phyloP scores from a whole-genome alignment of 2,329 filamentous ascomycete genomes.

The Arthroderma sp. region DNA sequence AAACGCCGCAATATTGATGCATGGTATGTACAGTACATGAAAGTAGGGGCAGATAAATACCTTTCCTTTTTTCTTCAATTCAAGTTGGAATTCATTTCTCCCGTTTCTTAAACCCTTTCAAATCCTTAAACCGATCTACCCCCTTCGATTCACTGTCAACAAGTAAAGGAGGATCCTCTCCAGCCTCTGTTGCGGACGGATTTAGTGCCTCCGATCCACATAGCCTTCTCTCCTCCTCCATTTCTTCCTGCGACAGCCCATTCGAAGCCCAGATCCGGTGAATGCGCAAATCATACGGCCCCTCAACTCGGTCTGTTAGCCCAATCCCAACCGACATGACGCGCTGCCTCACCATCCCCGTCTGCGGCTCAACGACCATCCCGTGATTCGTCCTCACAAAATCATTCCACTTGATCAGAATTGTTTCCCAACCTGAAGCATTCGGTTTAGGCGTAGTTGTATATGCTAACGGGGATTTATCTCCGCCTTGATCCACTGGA shows the following conservation, averaged over 20 bases:
- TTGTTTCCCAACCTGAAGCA: slow-evolving; percentile 81
- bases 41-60: too few relatives aligned
- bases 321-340: slow-evolving; percentile 77
- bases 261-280: slow-evolving; percentile 89
- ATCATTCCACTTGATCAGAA: slow-evolving; percentile 79
- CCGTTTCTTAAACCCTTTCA: slow-evolving; percentile 27
- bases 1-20: too few relatives aligned
- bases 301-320: slow-evolving; percentile 75
- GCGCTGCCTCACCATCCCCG: slow-evolving; percentile 74
- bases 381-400: slow-evolving; percentile 94
- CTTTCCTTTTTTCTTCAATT: too few relatives aligned
- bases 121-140: slow-evolving; percentile 18
- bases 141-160: slow-evolving; percentile 11
- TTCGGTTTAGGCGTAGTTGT: slow-evolving; percentile 12
- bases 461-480: slow-evolving; percentile 22
- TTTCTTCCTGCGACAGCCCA: slow-evolving; percentile 31
- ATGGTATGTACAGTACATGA: too few relatives aligned
- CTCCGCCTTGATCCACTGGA: slow-evolving; percentile 13
- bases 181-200: slow-evolving; percentile 20
- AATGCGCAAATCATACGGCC: slow-evolving; percentile 76
- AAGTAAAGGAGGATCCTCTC: slow-evolving; percentile 5
- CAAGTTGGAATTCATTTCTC: slow-evolving; percentile 10
- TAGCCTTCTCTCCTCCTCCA: slow-evolving; percentile 28
- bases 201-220: slow-evolving; percentile 27
- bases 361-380: slow-evolving; percentile 82